Base-by-base conservation (phyloP, 495 filamentous ascomycete species). In the Tuber magnatum region DNA sequence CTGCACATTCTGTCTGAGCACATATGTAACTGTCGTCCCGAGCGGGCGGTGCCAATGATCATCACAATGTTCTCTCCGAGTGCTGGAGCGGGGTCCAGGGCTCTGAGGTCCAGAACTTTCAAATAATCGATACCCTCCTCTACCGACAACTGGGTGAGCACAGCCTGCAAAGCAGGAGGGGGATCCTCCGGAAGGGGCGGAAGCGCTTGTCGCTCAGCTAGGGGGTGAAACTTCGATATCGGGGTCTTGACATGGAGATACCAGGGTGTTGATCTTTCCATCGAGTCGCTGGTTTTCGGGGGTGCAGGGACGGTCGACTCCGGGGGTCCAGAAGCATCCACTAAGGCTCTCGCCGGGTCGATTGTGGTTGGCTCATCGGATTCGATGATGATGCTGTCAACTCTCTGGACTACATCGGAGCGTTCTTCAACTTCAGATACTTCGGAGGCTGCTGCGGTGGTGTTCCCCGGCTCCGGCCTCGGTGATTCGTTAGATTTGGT, bases 1-100 rank as follows among this genome's bases (percentile, higher is more conserved):
- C 94, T 88, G 76, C 94, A 93, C 35, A 96, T 86, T 41, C 93
- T 89, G 81, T 97, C 94, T 6, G 95, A 93, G 3, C 94, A 94
- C 35, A 96, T 92, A 80, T 97, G 94, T 40, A 98, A 84, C 85
- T 99, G 96, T 74, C 93, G 94, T 79, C 97, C 92, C 76, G 92
- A 94, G 70, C 96, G 90, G 35, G 94, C 93, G 28, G 93, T 96
- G n/a, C 93, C 94, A 76, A 98, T 86, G 51, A 98, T 83, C 95
- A 98, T 98, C 43, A 99, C 86, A 51, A 97, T 87, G 80, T 93
- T 91, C 24, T 93, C 88, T 12, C 95, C 95, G 48, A 98, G 86
- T 0, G 94, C 93, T 1, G 95, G 89, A 0, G 95, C 91, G 0
- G 93, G 94, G 80, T 97, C 92, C 69, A 97, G 85, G 35, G 87